phyloP scores from a whole-genome alignment of 2,329 filamentous ascomycete species.

The Sclerotinia subarctica region DNA sequence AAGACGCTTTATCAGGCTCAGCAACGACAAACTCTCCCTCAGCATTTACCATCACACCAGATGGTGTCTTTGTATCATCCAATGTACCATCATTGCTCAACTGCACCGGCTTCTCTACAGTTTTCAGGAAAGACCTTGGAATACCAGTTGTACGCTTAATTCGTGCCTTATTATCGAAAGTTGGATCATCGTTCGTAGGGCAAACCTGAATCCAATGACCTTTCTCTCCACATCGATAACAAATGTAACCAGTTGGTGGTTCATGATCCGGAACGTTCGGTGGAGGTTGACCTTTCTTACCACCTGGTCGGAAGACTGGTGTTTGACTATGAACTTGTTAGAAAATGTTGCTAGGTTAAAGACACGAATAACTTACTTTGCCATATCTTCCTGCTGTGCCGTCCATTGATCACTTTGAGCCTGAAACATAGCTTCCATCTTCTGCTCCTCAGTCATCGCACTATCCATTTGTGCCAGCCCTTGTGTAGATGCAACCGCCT shows the following conservation, averaged over 20 bases:
- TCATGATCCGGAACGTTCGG: constrained; percentile 86
- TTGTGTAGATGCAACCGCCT: constrained; percentile 52
- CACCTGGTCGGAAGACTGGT: constrained; percentile 57
- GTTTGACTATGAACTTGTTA: constrained; percentile 50
- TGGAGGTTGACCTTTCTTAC: constrained; percentile 47
- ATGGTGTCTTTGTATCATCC: constrained; percentile 76
- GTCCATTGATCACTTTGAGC: constrained; percentile 90
- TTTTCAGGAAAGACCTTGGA: constrained; percentile 90
- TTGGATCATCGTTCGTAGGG: constrained; percentile 96
- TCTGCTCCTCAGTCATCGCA: constrained; percentile 89
- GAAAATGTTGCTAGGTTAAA: constrained; percentile 40
- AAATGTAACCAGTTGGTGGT: constrained; percentile 90
- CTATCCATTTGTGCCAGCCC: constrained; percentile 65
- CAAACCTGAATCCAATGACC: constrained; percentile 99
- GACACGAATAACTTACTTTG: constrained; percentile 56
- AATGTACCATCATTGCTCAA: constrained; percentile 70
- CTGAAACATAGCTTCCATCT: constrained; percentile 87
- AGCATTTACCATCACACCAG: constrained; percentile 95
- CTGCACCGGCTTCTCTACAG: constrained; percentile 84
- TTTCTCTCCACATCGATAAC: constrained; percentile 93
- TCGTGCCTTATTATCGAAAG: constrained; percentile 87
- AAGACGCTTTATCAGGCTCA: constrained; percentile 89
- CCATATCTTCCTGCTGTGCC: constrained; percentile 88
- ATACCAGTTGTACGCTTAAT: constrained; percentile 97
- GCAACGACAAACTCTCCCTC: constrained; percentile 97